Base-by-base conservation (phyloP, 371 early-diverging fungal genomes). In the Chytridium lagenaria region DNA sequence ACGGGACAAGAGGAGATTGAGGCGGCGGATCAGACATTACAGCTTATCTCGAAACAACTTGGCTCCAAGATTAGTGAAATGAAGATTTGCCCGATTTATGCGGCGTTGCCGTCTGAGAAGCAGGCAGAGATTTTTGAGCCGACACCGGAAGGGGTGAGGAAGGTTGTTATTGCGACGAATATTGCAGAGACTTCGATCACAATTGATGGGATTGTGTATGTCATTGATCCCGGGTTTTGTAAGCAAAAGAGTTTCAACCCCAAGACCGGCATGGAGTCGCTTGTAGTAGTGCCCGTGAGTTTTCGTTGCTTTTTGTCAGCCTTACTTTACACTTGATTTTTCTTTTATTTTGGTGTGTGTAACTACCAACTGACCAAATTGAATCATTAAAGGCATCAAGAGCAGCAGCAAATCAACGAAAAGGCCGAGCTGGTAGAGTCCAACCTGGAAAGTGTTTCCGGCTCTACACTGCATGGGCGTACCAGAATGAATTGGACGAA, bases 1-100 rank as follows among this genome's bases (percentile, higher is more conserved):
- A 98, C 99, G 5, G 99, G 99, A 59, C 98, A 99, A 87, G 98
- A 99, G 61, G 99, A 99, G 83, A 99, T 99, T 74, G 98, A 99
- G 78, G 87, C 87, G 36, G 96, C 93, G 0, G 91, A 94, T 31
- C 96, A 95, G 77, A 89, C 88, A 12, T 81, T 99, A 55, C 82
- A 86, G 67, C 90, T 92, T 61, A 93, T 94, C 12, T 88, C 90
- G 73, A 87, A 90, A 76, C 89, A 90, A 2, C 86, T 98, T 15
- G 98, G 98, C 0, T 92, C 91, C 72, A 92, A 91, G 67, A 96
- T 99, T 59, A 84, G 86, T 0, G 98, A 97, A 77, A 85, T 99
- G 50, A 92, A 97, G 30, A 86, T 98, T 51, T 93, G 95, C 78
- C 98, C 98, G 7, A 96, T 98, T 71, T 98, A 98, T 78, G 91